A percentile compares a stretch with the other conserved stretches of the same genome.
Conservation (phyloP, 164 flowering plant species). For the Hamamelis virginiana region DNA sequence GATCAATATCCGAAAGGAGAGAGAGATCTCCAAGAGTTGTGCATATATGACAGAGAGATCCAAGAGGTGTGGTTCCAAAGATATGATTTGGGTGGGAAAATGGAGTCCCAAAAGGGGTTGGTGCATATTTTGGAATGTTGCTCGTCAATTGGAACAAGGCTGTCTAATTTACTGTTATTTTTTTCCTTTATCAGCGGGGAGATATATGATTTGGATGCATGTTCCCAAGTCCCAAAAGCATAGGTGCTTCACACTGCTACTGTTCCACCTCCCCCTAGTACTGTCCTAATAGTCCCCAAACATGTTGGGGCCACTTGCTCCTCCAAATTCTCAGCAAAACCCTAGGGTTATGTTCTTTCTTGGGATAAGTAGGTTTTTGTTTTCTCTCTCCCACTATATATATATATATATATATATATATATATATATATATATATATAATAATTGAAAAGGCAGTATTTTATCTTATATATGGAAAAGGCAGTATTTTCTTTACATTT, state of each 20-base stretch:
- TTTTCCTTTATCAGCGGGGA: not conserved
- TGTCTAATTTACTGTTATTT: not conserved
- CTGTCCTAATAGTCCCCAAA: slow-evolving; percentile 5
- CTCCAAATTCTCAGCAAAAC: not conserved
- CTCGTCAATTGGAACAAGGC: not conserved
- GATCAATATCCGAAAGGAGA: no score
- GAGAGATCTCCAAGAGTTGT: no score
- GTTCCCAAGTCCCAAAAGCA: not conserved
- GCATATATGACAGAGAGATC: no score
- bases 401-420: no score
- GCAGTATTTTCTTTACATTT: no score
- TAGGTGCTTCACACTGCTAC: not conserved
- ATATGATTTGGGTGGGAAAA: not conserved
- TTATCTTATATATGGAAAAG: no score
- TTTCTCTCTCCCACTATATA: no score
- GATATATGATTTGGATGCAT: not conserved
- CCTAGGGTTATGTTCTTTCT: not conserved
- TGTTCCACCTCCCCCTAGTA: not conserved
- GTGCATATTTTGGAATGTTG: not conserved
- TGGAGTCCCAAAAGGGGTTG: not conserved
- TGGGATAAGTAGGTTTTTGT: not conserved
- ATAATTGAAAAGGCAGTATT: no score
- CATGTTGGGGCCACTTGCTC: not conserved
- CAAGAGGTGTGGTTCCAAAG: no score
- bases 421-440: no score